These are phyloP conservation scores for Trichaptum fuscoviolaceum DNA, from an alignment of 768 basidiomycete genomes.

Conservation along the genomic window DNA sequence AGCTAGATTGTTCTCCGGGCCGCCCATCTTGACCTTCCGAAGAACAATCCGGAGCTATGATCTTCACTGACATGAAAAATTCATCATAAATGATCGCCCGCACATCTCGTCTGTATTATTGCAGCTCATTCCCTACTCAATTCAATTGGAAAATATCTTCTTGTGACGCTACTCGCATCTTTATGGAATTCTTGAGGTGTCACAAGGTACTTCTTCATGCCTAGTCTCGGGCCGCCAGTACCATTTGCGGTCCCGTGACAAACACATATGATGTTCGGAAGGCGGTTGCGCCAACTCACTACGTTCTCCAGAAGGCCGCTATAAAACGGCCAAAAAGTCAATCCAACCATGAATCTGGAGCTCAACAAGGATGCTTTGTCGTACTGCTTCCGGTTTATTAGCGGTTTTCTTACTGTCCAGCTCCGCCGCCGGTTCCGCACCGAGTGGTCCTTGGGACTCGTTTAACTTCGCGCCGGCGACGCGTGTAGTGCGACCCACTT, in stretches of 20 bases:
- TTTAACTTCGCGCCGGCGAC: constrained; percentile 48
- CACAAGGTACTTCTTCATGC: neutral
- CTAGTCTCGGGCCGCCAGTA: neutral
- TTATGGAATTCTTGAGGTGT: neutral
- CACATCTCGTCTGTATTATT: neutral
- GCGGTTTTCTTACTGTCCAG: neutral
- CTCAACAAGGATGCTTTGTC: neutral
- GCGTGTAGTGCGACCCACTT: constrained; percentile 39
- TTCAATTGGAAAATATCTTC: neutral
- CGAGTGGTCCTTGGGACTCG: constrained; percentile 45
- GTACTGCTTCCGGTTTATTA: neutral
- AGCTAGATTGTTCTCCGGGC: too few species aligned
- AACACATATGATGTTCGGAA: neutral
- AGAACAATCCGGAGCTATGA: neutral
- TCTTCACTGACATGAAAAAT: too few species aligned
- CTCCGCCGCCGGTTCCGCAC: constrained; percentile 23
- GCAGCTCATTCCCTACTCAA: neutral
- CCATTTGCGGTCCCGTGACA: neutral
- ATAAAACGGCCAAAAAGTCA: neutral
- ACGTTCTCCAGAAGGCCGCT: neutral
- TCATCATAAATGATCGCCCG: too few species aligned
- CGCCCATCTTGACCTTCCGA: neutral
- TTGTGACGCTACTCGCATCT: neutral
- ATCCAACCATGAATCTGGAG: neutral
- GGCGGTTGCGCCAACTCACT: neutral